Evolutionary conservation across 192 early-diverging fungal species (phyloP), one percentile per base, ranked within the genome.

Genomic region (Paraglomus occultum): DNA sequence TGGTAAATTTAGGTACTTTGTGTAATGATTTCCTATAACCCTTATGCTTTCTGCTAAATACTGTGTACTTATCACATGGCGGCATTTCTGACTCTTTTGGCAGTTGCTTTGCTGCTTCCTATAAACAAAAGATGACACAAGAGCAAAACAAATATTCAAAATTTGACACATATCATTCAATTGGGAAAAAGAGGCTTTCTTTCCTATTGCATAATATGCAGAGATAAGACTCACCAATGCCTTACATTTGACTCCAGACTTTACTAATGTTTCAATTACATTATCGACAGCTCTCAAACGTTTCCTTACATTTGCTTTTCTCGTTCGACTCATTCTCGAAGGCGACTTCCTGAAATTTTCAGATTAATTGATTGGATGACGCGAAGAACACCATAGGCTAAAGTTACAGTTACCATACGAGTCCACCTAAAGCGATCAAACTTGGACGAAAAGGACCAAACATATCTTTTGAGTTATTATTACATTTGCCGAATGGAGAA

Each of bases 221-320:
- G n/a, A n/a, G 10, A 52, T n/a, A 5, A 43, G 8, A 45, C 64
- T 45, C 73, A 83, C 85, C 77, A 93, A 80, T 60, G 90, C 89
- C 67, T 88, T 88, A 74, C 88, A 90, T 53, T 86, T 67, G 20
- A 94, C 88, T 17, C 92, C 92, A 0, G 92, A 90, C 20, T 79
- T 80, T 1, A 79, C 66, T 39, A 94, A 81, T 8, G 86, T 84
- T 31, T 83, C 83, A 61, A 94, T 83, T 14, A 94, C 92, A 46
- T 83, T 74, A 77, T 94, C 92, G 0, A 90, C 92, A 6, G 87
- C 88, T 70, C 83, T 90, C 65, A 94, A 82, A 20, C 92, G 86
- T 85, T 94, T 92, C 71, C 92, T 88, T 39, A 92, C 88, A 74
- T 94, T 94, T 61, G 89, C 91, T 67, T 94, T 94, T 63, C 91